Conservation (phyloP, 1,139 yeast genomes). For the Debaryomyces sp. region DNA sequence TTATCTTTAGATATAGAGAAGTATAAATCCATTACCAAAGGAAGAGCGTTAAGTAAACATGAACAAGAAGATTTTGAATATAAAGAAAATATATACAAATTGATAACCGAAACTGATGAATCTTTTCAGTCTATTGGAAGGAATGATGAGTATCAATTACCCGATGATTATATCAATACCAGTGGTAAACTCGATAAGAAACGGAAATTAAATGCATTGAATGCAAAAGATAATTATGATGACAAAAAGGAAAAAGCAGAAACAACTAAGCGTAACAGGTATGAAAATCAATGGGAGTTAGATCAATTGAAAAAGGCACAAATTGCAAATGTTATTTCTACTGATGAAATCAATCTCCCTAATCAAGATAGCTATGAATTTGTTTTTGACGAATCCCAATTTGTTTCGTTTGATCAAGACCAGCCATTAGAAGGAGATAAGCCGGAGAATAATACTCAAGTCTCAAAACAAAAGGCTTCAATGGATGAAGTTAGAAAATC, state of each 20-base stretch:
- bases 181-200: constrained; percentile 56
- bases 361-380: constrained; percentile 66
- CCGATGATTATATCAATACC: constrained; percentile 56
- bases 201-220: constrained; percentile 46
- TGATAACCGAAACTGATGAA: constrained; percentile 39
- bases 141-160: constrained; percentile 48
- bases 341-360: constrained; percentile 50
- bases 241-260: constrained; percentile 18
- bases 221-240: constrained; percentile 31
- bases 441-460: constrained; percentile 16
- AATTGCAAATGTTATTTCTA: constrained; percentile 21
- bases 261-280: constrained; percentile 20
- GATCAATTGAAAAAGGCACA: constrained; percentile 60
- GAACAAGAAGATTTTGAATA: constrained; percentile 57
- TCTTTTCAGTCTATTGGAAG: constrained; percentile 26
- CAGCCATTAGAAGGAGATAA: constrained; percentile 28
- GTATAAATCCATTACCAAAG: constrained; percentile 38
- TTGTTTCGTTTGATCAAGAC: constrained; percentile 62
- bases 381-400: constrained; percentile 81
- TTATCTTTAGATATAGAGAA: constrained; percentile 43
- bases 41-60: constrained; percentile 32
- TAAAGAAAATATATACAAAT: constrained; percentile 48
- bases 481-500: constrained; percentile 58
- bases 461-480: constrained; percentile 29
- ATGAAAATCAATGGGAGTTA: constrained; percentile 63